Evolutionary conservation across 768 basidiomycete genomes (phyloP), one percentile per base, ranked within the genome.

Genomic region (Serendipita indica): DNA sequence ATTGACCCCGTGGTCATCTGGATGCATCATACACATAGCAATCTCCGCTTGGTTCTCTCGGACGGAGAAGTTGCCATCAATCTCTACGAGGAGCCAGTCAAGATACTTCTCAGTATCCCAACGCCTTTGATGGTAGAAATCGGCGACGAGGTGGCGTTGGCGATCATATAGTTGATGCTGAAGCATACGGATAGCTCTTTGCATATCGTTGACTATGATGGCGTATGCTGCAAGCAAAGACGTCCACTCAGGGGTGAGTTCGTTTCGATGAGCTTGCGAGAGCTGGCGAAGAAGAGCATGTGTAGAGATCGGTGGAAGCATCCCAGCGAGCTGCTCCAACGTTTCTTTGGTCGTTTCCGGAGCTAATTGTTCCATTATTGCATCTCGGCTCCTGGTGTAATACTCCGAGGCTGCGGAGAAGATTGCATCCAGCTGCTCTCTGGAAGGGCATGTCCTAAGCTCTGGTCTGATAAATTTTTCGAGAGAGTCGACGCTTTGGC

Each of bases 21-120:
- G 77, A 0, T 63, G 56, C 28, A 77, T 75, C 79, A 80, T 79
- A 52, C 77, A 72, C 3, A 63, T 57, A 1, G 77, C 75, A 7
- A 80, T 65, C 0, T 65, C 56, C 0, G 66, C 65, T 60, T 80
- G 79, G 14, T 78, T 63, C 0, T 69, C 68, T 3, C 79, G 75
- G 27, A 71, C 65, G 3, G 72, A 60, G 33, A 80, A 69, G 54
- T 78, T 68, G 7, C 70, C 65, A 60, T 79, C 75, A 1, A 79
- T 70, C 77, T 79, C 3, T 14, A 52, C 30, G 10, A 54, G 22
- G n/a, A 54, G 49, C 49, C 49, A 54, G 25, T 54, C 49, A 4
- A 18, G 20, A 27, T 54, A 7, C n/a, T 54, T 16, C 7, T n/a
- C 16, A 4, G 20, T 18, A 10, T n/a, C 30, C 49, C 49, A 54